Evolutionary conservation across 2,329 filamentous ascomycete species (phyloP).

Genomic region (Fonsecaea nubica): DNA sequence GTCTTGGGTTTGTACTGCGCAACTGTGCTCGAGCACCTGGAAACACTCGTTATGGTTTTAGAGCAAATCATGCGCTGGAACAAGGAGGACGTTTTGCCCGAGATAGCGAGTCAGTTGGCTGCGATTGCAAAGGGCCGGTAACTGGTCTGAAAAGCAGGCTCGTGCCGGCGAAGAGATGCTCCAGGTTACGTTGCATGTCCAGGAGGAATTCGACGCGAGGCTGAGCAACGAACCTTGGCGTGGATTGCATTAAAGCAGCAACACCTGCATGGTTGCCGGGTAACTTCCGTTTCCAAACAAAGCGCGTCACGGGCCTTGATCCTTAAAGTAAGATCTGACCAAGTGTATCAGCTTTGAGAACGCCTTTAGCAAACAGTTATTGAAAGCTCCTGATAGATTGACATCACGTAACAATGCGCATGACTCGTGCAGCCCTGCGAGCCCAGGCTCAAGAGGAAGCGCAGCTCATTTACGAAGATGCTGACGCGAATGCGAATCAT

Average conservation of each 20-base stretch:
- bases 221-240: background rate
- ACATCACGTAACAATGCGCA: slow-evolving; percentile 35
- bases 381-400: background rate
- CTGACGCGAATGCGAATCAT: slow-evolving; percentile 22
- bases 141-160: too few species aligned
- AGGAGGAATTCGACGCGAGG: background rate
- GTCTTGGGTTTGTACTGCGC: background rate
- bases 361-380: background rate
- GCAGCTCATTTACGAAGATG: slow-evolving; percentile 35
- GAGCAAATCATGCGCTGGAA: background rate
- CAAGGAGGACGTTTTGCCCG: background rate
- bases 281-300: slow-evolving; percentile 13
- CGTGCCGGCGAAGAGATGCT: too few species aligned
- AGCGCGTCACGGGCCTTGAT: slow-evolving; percentile 17
- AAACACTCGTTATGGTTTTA: background rate
- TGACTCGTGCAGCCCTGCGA: slow-evolving; percentile 40
- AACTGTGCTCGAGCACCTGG: background rate
- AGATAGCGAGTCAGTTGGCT: background rate
- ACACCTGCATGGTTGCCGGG: slow-evolving; percentile 1
- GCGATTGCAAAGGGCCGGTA: background rate
- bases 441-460: slow-evolving; percentile 37
- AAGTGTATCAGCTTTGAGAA: background rate
- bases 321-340: slow-evolving; percentile 8
- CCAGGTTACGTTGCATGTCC: too few species aligned
- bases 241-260: slow-evolving; percentile 5